A percentile compares a stretch with the other conserved stretches of the same genome.
phyloP scores from a whole-genome alignment of 2,329 filamentous ascomycete genomes.

The Paramyrothecium roridum region DNA sequence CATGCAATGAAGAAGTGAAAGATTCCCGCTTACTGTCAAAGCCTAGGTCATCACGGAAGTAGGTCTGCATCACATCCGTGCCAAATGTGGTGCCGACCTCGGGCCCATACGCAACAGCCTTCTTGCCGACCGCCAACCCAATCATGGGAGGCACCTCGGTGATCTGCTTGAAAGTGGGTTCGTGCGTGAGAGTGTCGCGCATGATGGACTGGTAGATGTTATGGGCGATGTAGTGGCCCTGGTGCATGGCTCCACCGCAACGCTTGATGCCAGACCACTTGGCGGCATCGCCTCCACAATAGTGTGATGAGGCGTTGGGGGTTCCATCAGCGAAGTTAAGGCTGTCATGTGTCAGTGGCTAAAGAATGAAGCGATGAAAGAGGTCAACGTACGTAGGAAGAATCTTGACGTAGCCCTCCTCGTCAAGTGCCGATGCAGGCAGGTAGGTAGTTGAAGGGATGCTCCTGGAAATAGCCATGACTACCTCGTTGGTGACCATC shows the following conservation, averaged over 20 bases:
- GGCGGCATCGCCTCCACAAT: conserved; percentile 67
- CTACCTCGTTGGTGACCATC: conserved; percentile 60
- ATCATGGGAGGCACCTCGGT: conserved; percentile 62
- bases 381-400: conserved; percentile 42
- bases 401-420: conserved; percentile 65
- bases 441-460: conserved; percentile 62
- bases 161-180: conserved; percentile 46
- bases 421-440: conserved; percentile 54
- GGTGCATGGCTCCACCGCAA: conserved; percentile 72
- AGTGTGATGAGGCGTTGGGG: conserved; percentile 59
- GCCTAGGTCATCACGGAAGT: conserved; percentile 68
- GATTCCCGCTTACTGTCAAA: conserved; percentile 53
- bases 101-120: conserved; percentile 61
- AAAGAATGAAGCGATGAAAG: neutral
- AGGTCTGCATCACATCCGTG: conserved; percentile 58
- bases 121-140: conserved; percentile 67
- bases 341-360: conserved; percentile 24
- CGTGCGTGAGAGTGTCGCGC: conserved; percentile 29
- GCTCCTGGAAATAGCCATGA: conserved; percentile 66
- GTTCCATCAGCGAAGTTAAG: conserved; percentile 51
- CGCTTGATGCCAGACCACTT: conserved; percentile 78
- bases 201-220: conserved; percentile 67
- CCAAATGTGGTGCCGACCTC: conserved; percentile 56
- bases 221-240: conserved; percentile 62
- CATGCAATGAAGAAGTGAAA: too few relatives aligned